Base-by-base conservation (phyloP, 805 yeast genomes). In the Kodamaea sagamina region DNA sequence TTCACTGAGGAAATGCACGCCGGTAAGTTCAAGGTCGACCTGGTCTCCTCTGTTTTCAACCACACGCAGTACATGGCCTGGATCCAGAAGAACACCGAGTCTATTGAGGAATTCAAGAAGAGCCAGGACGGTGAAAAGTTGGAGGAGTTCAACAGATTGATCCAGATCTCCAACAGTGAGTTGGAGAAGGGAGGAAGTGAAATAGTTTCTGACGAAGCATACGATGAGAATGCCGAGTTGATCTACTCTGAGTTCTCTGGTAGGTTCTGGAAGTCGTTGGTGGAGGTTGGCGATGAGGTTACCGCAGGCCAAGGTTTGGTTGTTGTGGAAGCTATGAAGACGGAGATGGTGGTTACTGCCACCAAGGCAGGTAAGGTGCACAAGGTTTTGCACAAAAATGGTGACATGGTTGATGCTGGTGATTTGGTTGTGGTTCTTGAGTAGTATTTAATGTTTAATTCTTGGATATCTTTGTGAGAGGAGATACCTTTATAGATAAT, bases 291-390 rank as follows among this genome's bases (percentile, higher is more conserved):
- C 17, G 93, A 86, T 54, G 65, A 51, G 4, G 95, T 92, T 19
- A 67, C 71, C 41, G 75, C 68, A 36, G 95, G 90, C 25, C 92
- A 88, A 54, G 89, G 89, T 4, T 72, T 92, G 48, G 78, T 92
- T 51, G 89, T 93, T 29, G 87, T 92, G 42, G 99, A 92, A 66
- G 98, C 99, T 43, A 92, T 92, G 99, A 92, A 92, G 74, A 93
- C 98, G 0, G 99, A 92, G 67, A 92, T 92, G 97, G 78, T 81
- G 39, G 95, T 92, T 26, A 72, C 66, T 42, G 81, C 97, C 15
- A 76, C 95, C 1, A 71, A 59, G 43, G 70, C 72, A 16, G 95
- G 96, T 55, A 84, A 78, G 58, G 90, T 88, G 16, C 59, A 78
- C 38, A 85, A 86, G 67, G 71, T 88, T 35, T 64, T 81, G 45